These are phyloP conservation scores for Backusella mclennaniae DNA, from an alignment of 192 early-diverging fungal species.

Conservation along the genomic window DNA sequence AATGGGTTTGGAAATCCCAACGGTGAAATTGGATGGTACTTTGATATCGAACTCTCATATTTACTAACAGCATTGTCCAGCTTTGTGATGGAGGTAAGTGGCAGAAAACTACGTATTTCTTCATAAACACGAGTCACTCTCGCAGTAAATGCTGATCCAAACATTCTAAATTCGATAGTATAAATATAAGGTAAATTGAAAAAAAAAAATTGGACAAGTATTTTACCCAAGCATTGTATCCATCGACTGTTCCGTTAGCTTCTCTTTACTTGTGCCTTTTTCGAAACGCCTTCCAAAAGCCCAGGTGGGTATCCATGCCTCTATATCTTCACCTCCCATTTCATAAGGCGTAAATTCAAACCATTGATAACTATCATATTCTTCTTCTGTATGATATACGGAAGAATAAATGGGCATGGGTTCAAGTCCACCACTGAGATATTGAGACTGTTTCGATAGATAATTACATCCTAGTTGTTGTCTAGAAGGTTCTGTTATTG, in stretches of 20 bases:
- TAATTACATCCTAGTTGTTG: constrained; percentile 38
- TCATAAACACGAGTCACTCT: constrained; percentile 50
- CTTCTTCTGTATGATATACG: neutral
- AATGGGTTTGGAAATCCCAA: constrained; percentile 67
- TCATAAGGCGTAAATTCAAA: constrained; percentile 70
- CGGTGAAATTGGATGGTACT: constrained; percentile 64
- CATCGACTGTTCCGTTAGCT: constrained; percentile 64
- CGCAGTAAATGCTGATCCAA: constrained; percentile 53
- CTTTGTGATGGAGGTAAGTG: constrained; percentile 30
- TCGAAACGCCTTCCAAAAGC: constrained; percentile 76
- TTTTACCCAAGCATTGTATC: constrained; percentile 62
- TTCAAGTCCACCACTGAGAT: constrained; percentile 54
- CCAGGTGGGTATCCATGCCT: constrained; percentile 77
- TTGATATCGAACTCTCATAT: constrained; percentile 51
- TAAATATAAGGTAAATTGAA: neutral
- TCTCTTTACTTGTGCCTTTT: constrained; percentile 57
- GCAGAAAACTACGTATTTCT: constrained; percentile 42
- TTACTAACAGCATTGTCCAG: constrained; percentile 41
- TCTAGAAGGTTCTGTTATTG: constrained; percentile 4
- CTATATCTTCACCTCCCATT: constrained; percentile 68
- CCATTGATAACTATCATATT: constrained; percentile 62
- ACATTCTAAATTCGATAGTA: constrained; percentile 18
- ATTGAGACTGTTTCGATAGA: constrained; percentile 50
- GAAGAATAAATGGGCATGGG: constrained; percentile 78
- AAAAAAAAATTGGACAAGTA: neutral